A percentile compares a stretch with the other conserved stretches of the same genome.
Conservation (phyloP, 2,329 filamentous ascomycete species). For the Aspergillus sp. region DNA sequence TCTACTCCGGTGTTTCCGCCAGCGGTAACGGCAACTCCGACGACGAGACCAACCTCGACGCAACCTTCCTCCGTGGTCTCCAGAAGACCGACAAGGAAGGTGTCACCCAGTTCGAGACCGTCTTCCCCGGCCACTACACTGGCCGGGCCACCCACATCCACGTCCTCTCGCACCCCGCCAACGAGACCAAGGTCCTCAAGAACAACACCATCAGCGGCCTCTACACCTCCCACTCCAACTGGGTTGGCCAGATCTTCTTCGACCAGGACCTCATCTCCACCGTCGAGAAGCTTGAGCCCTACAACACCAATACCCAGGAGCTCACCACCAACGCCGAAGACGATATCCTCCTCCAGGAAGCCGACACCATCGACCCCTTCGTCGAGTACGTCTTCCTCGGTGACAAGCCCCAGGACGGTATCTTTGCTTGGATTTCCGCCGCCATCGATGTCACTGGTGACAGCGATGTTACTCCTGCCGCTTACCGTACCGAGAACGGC, state of each 20-base stretch:
- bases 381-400: constrained; percentile 53
- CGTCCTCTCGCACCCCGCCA: constrained; percentile 26
- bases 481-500: constrained; percentile 27
- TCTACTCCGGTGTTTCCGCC: constrained; percentile 34
- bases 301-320: constrained; percentile 41
- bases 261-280: constrained; percentile 51
- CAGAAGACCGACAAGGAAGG: constrained; percentile 38
- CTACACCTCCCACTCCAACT: constrained; percentile 40
- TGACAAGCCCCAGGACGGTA: constrained; percentile 44
- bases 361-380: constrained; percentile 51
- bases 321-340: constrained; percentile 49
- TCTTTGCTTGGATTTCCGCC: constrained; percentile 50
- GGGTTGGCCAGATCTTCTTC: constrained; percentile 60
- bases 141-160: constrained; percentile 33
- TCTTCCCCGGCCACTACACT: constrained; percentile 44
- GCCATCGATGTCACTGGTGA: constrained; percentile 41
- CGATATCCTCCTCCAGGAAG: constrained; percentile 43
- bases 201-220: constrained; percentile 49
- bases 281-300: constrained; percentile 46
- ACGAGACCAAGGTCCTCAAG: constrained; percentile 30
- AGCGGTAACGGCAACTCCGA: constrained; percentile 29
- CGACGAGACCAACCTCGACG: constrained; percentile 36
- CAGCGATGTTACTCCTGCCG: constrained; percentile 20
- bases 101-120: constrained; percentile 36
- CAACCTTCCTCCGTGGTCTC: constrained; percentile 41